Conservation (phyloP, 78 protist species). For the Dictyostelium brefeldianum region DNA sequence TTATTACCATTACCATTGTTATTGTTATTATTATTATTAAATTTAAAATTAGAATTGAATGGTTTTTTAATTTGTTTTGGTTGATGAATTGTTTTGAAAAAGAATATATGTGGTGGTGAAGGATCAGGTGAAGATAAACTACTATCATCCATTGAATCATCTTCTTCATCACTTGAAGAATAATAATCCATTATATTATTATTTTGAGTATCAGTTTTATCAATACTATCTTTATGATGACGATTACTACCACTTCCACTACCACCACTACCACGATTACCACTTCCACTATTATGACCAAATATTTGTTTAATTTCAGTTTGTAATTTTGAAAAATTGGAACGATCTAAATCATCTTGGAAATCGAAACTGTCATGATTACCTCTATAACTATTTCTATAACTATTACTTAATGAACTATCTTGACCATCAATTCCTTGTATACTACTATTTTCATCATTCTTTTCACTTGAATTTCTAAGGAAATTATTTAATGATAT, state of each 20-base stretch:
- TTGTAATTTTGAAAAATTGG: slow-evolving; percentile 6
- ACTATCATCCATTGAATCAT: slow-evolving; percentile 9
- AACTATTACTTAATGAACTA: not conserved
- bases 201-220: not conserved
- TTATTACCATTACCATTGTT: too few relatives aligned
- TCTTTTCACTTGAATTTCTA: not conserved
- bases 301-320: slow-evolving; percentile 3
- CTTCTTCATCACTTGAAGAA: slow-evolving; percentile 20
- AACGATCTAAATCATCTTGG: slow-evolving; percentile 6
- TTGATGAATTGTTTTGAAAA: slow-evolving; percentile 62
- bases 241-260: not conserved
- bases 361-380: not conserved
- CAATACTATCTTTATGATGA: slow-evolving; percentile 14
- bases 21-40: too few relatives aligned
- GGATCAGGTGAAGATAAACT: slow-evolving; percentile 51
- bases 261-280: slow-evolving; percentile 12
- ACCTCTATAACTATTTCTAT: not conserved
- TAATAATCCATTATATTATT: not conserved
- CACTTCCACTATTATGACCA: slow-evolving; percentile 32
- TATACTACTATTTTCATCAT: not conserved
- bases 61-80: too few relatives aligned
- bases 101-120: slow-evolving; percentile 52
- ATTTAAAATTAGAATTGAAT: too few relatives aligned
- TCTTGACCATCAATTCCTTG: not conserved
- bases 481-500: not conserved